Percentiles rank a stretch among this genome's conserved stretches.
Conservation (phyloP, 2,329 filamentous ascomycete species). For the Microsporum ferrugineum region DNA sequence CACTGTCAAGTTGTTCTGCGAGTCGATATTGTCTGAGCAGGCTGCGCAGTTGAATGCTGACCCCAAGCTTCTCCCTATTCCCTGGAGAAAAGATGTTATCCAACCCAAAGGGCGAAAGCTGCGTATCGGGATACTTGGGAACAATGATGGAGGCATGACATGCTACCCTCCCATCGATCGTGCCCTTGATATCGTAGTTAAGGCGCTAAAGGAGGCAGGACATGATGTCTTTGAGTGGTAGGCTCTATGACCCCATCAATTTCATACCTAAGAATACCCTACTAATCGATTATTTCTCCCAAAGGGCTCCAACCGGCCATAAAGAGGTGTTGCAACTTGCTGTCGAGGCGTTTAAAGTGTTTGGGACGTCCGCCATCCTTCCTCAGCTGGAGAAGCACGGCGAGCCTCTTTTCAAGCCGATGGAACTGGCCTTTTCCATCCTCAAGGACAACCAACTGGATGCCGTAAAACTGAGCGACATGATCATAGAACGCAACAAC, state of each 20-base stretch:
- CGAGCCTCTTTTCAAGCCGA: constrained; percentile 19
- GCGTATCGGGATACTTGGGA: constrained; percentile 28
- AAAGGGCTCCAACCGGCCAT: constrained; percentile 24
- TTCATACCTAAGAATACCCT: constrained; percentile 7
- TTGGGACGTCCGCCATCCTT: constrained; percentile 26
- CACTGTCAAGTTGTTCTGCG: constrained; percentile 26
- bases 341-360: constrained; percentile 23
- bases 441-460: neutral
- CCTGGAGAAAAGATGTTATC: constrained; percentile 27
- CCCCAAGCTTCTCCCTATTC: constrained; percentile 30
- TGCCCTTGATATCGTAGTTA: constrained; percentile 24
- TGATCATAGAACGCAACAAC: constrained; percentile 20
- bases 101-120: constrained; percentile 27
- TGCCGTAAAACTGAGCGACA: constrained; percentile 16
- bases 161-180: constrained; percentile 31
- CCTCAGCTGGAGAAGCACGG: constrained; percentile 19
- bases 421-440: constrained; percentile 8
- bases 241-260: neutral
- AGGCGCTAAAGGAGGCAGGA: constrained; percentile 25
- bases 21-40: constrained; percentile 25
- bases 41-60: constrained; percentile 29
- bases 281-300: neutral
- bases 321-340: constrained; percentile 21
- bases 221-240: constrained; percentile 29
- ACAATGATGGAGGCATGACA: constrained; percentile 26